Evolutionary conservation across 768 basidiomycete genomes (phyloP), one percentile per base, ranked within the genome.

Genomic region (Hypholoma fasciculare): DNA sequence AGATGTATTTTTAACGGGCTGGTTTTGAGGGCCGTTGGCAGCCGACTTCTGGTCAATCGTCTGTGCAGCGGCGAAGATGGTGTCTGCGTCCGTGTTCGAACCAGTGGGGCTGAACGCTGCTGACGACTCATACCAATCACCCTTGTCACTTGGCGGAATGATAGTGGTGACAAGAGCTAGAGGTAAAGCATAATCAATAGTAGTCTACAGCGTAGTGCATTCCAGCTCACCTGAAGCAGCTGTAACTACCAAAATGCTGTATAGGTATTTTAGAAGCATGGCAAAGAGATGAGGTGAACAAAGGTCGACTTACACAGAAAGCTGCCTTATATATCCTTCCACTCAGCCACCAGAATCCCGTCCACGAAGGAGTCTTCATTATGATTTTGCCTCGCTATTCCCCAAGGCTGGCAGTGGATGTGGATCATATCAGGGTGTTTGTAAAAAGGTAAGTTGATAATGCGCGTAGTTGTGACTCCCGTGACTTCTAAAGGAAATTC

Each of bases 31-130:
- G 0, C 53, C 53, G 2, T 7, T 11, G 3, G 53, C 30, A 11
- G 43, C 19, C 7, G 17, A 20, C 17, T 54, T 54, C 19, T 54
- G 53, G 23, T 54, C 53, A 47, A 54, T 47, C 1, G 23, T 16
- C 40, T 54, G 53, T 1, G 53, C 53, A 23, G 53, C 47, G 12
- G 53, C 44, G 11, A 46, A 12, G 27, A 54, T 54, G 5, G 53
- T 46, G 16, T 54, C 53, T 1, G 53, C 46, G 9, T 54, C 53
- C 30, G 53, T 54, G 1, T 12, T 23, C 26, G 53, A 46, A 14
- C 30, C 53, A 7, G 30, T 46, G 9, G 46, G 9, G 13, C 47
- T 23, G n/a, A 54, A 8, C 14, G 30, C 53, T 20, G 53, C 26
- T 1, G 53, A 44, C 13, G 43, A 30, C 9, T 54, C 37, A 34